Base-by-base conservation (phyloP, 352 stramenopile genomes). In the Thalassiosira mediterranea region DNA sequence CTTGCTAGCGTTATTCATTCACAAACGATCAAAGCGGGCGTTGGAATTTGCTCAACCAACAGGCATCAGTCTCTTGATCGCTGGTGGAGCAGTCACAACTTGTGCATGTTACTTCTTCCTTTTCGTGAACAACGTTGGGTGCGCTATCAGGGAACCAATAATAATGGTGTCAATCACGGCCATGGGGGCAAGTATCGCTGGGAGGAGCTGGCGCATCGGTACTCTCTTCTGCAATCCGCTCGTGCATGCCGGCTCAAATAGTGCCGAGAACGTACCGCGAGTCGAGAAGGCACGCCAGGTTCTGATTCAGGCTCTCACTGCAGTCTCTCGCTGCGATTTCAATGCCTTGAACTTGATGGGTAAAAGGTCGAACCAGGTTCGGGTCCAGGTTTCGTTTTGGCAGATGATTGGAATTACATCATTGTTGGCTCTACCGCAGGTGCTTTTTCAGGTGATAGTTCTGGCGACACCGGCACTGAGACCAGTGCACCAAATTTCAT, bases 41-140 rank as follows among this genome's bases (percentile, higher is more conserved):
- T 29, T 77, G 4, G 68, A 77, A 51, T 77, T 77, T 26, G 68
- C 68, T 3, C 68, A 77, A 19, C 68, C 68, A 13, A 3, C 49
- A 0, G 42, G 29, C 40, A 62, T 77, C 2, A 62, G 57, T n/a
- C 37, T 77, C 7, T 40, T 69, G 19, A 57, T 70, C 32, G 48
- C 38, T 15, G 61, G 42, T 1, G 59, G 59, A 38, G 17, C 63
- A 2, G 28, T 59, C 4, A 66, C 38, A 13, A 77, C 68, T 32
- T 37, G 3, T 15, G 34, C 49, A 19, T 77, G 68, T 59, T 77
- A 72, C 52, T 25, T 72, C 2, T 77, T 52, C 23, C 3, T 77
- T 17, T 77, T 54, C 34, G 52, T 66, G 3, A 61, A 7, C 11
- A 32, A 77, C 11, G 58, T 53, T 1, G 68, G 68, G 31, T 77